A percentile compares a stretch with the other conserved stretches of the same genome.
These are phyloP conservation scores for Saccharomyces hybrid DNA, from an alignment of 1,139 yeast species.

Conservation along the genomic window DNA sequence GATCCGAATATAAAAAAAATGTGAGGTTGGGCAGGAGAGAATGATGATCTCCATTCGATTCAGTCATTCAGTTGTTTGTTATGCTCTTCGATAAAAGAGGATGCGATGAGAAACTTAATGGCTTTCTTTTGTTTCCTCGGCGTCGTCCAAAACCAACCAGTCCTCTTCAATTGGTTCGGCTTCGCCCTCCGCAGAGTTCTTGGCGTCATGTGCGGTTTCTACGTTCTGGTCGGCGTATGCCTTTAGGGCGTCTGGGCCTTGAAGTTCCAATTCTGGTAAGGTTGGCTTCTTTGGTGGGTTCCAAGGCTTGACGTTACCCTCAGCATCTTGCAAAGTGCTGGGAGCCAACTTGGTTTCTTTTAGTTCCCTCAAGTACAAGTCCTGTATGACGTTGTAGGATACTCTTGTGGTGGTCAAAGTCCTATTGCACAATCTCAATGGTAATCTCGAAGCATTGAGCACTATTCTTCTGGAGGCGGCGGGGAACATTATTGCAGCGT, in stretches of 20 bases:
- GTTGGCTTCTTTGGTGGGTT: constrained; percentile 66
- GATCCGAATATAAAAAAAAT: background rate
- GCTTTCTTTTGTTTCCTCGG: constrained; percentile 54
- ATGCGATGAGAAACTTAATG: constrained; percentile 29
- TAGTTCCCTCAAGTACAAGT: constrained; percentile 79
- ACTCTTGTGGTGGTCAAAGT: constrained; percentile 6
- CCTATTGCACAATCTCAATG: background rate
- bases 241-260: constrained; percentile 50
- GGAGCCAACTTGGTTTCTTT: constrained; percentile 83
- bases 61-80: background rate
- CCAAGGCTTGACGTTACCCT: constrained; percentile 76
- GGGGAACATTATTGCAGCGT: background rate
- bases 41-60: background rate
- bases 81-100: background rate
- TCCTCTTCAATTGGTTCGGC: constrained; percentile 49
- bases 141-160: constrained; percentile 61
- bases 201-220: constrained; percentile 43
- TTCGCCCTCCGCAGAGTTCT: background rate
- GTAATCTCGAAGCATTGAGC: background rate
- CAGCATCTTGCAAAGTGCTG: constrained; percentile 63
- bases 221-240: constrained; percentile 71
- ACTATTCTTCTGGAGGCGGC: background rate
- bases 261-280: constrained; percentile 60
- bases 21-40: background rate
- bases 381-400: constrained; percentile 55